Evolutionary conservation across 2,329 filamentous ascomycete species (phyloP).

Genomic region (Xylariaceae sp.): DNA sequence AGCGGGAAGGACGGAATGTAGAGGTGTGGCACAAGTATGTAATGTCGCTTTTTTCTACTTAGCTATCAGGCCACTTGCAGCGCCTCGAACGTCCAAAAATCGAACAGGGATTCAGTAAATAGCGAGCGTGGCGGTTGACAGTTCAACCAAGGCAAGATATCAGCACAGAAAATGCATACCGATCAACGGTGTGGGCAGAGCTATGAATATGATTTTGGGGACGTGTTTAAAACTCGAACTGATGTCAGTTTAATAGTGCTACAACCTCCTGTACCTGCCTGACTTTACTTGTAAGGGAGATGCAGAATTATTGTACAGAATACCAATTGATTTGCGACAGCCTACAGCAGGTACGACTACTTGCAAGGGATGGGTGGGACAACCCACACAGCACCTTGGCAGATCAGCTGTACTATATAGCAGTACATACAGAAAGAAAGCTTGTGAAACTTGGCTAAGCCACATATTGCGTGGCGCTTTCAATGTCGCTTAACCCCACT

Average conservation of each 20-base stretch:
- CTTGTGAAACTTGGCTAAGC: too few relatives aligned
- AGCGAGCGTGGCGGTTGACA: slow-evolving; percentile 1
- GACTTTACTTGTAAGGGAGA: too few relatives aligned
- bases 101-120: not conserved
- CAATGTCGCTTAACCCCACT: too few relatives aligned
- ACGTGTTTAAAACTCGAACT: slow-evolving; percentile 1
- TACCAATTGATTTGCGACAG: too few relatives aligned
- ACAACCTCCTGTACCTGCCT: too few relatives aligned
- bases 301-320: too few relatives aligned
- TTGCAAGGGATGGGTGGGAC: too few relatives aligned
- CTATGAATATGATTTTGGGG: slow-evolving; percentile 8
- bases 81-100: not conserved
- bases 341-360: too few relatives aligned
- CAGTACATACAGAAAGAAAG: too few relatives aligned
- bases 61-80: slow-evolving; percentile 10
- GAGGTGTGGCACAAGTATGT: not conserved
- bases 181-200: slow-evolving; percentile 7
- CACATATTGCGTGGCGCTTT: too few relatives aligned
- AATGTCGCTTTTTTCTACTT: slow-evolving; percentile 1
- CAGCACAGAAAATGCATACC: slow-evolving; percentile 8
- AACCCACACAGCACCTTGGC: too few relatives aligned
- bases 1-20: slow-evolving; percentile 1
- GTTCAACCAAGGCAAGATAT: slow-evolving; percentile 4
- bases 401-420: too few relatives aligned
- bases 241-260: not conserved